These are phyloP conservation scores for Trametes meyenii DNA, from an alignment of 768 basidiomycete genomes.

Conservation along the genomic window DNA sequence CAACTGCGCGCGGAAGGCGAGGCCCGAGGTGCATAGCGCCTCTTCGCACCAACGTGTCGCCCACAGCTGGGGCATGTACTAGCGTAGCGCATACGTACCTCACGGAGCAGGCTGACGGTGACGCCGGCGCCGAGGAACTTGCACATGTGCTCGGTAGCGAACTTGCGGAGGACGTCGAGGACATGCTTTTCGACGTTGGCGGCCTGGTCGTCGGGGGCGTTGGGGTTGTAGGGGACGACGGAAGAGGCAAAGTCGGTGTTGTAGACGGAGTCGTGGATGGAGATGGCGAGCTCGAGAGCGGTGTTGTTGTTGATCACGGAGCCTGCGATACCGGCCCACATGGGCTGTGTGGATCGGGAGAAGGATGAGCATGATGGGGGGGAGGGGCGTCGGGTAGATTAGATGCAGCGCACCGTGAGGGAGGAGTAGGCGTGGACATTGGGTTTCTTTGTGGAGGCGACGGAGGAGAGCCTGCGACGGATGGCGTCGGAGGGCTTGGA, in stretches of 20 bases:
- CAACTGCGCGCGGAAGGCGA: neutral
- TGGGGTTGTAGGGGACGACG: slow-evolving; percentile 52
- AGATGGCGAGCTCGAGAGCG: slow-evolving; percentile 72
- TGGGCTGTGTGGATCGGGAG: slow-evolving; percentile 55
- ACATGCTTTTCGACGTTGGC: slow-evolving; percentile 66
- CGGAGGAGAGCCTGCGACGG: slow-evolving; percentile 70
- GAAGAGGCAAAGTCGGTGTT: slow-evolving; percentile 74
- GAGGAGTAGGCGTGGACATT: slow-evolving; percentile 59
- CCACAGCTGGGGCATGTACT: too few relatives aligned
- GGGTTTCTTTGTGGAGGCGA: slow-evolving; percentile 52
- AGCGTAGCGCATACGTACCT: slow-evolving; percentile 50
- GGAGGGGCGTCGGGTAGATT: slow-evolving; percentile 23
- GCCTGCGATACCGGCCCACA: slow-evolving; percentile 87
- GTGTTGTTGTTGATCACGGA: slow-evolving; percentile 58
- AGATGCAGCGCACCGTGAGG: slow-evolving; percentile 53
- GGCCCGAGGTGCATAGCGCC: neutral
- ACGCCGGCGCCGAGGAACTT: slow-evolving; percentile 87
- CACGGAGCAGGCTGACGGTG: slow-evolving; percentile 68
- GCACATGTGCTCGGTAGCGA: slow-evolving; percentile 77
- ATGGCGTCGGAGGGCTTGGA: slow-evolving; percentile 66
- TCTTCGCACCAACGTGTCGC: neutral
- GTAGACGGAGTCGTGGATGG: slow-evolving; percentile 85
- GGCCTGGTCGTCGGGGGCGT: slow-evolving; percentile 56
- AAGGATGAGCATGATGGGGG: slow-evolving; percentile 14
- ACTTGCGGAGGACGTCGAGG: slow-evolving; percentile 66